Base-by-base conservation (phyloP, 179 eudicot species). In the Drosera spatulata region DNA sequence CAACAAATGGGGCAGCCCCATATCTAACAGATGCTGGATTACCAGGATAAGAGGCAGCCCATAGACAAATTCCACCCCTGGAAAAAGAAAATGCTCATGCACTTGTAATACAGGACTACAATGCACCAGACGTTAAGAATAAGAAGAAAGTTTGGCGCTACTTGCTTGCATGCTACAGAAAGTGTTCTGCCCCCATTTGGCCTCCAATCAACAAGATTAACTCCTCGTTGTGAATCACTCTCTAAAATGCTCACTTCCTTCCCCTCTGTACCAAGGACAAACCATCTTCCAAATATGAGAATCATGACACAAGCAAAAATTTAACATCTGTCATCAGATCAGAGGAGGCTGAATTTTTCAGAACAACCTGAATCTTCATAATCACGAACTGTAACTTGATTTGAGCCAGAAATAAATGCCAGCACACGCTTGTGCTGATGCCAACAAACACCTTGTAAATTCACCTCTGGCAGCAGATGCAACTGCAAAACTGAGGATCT, bases 1-100 rank as follows among this genome's bases (percentile, higher is more conserved):
- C 81, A 11, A 79, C 82, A 67, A 79, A 78, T 59, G 90, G 78
- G 67, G 83, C 54, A 76, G 80, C 84, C 63, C 97, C 95, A 58
- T 86, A 78, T 80, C 99, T 82, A 62, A 89, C 96, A 59, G 86
- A 80, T 52, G 95, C 95, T 41, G 82, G 72, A 71, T 93, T 89
- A 11, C 97, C 99, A 61, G 97, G 95, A 74, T 74, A 83, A 66
- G 94, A 84, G 76, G 97, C 99, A 61, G 95, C 75, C 97, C 97
- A 93, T 61, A 93, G 66, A 79, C 95, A 93, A 51, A 93, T 82
- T 46, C 97, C 95, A 63, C 94, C 97, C 84, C 99, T 93, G 79
- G 37, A 57, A 7, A 62, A 22, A 65, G 9, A 44, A 13, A 59
- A 13, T 0, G 41, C 41, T 39, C 6, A 9, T 38, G 57, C 33